Evolutionary conservation across 495 filamentous ascomycete species (phyloP), one percentile per base, ranked within the genome.

Genomic region (Letharia columbiana): DNA sequence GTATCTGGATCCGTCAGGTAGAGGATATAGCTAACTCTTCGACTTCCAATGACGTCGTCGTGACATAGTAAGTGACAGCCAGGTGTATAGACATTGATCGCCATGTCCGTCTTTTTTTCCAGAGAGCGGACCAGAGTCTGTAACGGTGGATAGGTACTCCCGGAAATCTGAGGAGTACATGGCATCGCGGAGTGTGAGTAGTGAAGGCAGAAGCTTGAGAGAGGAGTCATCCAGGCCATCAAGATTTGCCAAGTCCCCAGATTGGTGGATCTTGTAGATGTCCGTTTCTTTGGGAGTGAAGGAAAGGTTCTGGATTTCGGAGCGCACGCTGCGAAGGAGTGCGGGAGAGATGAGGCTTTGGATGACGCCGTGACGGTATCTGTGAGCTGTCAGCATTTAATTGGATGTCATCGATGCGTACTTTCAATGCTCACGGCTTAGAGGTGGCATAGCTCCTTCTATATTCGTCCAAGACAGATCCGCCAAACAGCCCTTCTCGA

Each of bases 251-350:
- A 99, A 82, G 74, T 99, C 94, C 63, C 94, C 94, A 40, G 93
- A 97, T 77, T 98, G 94, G 81, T 97, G 92, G 74, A 98, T 97
- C 76, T 94, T 96, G 82, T 99, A 99, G 77, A 99, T 98, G 76
- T 99, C 95, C 66, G 94, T 99, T 75, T 99, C 94, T 78, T 99
- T 99, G 69, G 92, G 92, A 59, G 94, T 96, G 78, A 98, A 98
- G 73, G 88, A 86, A 67, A 99, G 86, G 71, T 94, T 91, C 76
- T 89, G 86, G 74, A 98, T 92, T 80, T 99, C 94, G 67, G 82
- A 77, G 73, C 93, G 92, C 69, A 99, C 95, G 62, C 84, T 79
- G 71, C 91, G 92, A 60, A 99, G 84, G 17, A 99, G 87, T 45
- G 77, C 74, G 59, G 91, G 85, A 73, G 90, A 80, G 72, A 98